phyloP scores from a whole-genome alignment of 495 filamentous ascomycete species.

The Lichina pygmaea region DNA sequence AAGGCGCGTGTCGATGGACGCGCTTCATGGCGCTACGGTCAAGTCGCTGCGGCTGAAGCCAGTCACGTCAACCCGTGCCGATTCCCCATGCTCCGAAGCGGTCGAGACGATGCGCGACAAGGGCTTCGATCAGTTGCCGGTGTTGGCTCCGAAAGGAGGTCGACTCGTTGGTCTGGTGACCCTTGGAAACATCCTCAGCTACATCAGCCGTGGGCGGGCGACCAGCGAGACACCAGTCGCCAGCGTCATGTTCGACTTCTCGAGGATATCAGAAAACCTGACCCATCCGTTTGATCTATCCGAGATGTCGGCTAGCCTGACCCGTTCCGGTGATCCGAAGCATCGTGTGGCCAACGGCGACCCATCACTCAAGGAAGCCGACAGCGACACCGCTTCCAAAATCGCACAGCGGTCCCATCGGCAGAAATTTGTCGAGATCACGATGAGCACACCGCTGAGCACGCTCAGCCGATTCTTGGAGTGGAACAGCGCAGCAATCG shows the following conservation, averaged over 20 bases:
- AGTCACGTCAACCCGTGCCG: constrained; percentile 51
- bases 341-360: constrained; percentile 2
- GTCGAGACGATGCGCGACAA: constrained; percentile 94
- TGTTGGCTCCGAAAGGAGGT: constrained; percentile 37
- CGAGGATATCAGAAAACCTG: constrained; percentile 60
- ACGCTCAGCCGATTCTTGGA: constrained; percentile 81
- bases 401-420: constrained; percentile 9
- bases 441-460: constrained; percentile 58
- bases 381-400: neutral
- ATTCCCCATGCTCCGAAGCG: constrained; percentile 47
- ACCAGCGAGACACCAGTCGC: constrained; percentile 39
- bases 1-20: constrained; percentile 16
- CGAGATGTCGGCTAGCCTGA: constrained; percentile 16
- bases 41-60: constrained; percentile 67
- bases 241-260: constrained; percentile 93
- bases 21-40: constrained; percentile 49
- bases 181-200: constrained; percentile 77
- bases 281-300: constrained; percentile 33
- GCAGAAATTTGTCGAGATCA: constrained; percentile 78
- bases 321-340: constrained; percentile 13
- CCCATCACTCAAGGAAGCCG: neutral
- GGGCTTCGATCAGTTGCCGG: constrained; percentile 87
- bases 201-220: constrained; percentile 58
- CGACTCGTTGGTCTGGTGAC: constrained; percentile 75
- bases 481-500: constrained; percentile 88